Conservation (phyloP, 345 rosid genomes). For the Reutealis trisperma region DNA sequence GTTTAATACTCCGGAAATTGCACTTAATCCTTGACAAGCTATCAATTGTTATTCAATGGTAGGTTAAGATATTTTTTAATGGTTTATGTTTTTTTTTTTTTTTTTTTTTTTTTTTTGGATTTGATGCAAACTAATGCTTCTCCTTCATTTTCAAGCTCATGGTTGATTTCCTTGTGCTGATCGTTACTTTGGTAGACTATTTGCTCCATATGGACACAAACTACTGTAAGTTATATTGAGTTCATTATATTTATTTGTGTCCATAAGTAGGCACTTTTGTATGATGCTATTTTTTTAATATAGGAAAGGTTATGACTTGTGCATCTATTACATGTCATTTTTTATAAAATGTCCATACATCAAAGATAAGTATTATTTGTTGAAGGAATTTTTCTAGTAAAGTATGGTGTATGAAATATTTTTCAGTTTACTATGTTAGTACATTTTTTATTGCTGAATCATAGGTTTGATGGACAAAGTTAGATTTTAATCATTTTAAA, state of each 20-base stretch:
- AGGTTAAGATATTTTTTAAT: conserved; percentile 7
- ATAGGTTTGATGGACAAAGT: neutral
- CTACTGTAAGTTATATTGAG: conserved; percentile 42
- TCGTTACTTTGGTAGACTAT: conserved; percentile 37
- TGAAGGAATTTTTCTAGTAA: neutral
- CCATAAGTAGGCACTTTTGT: neutral
- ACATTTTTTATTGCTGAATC: neutral
- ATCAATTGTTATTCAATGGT: conserved; percentile 38
- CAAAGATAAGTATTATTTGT: neutral
- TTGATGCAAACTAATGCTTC: conserved; percentile 13
- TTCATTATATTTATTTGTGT: neutral
- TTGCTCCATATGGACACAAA: conserved; percentile 43
- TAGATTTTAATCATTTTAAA: neutral
- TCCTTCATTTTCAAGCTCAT: conserved; percentile 32
- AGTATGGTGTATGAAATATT: neutral
- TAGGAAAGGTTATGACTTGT: neutral
- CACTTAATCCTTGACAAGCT: conserved; percentile 23
- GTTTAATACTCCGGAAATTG: conserved; percentile 29
- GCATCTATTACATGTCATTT: neutral
- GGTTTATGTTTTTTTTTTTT: conserved; percentile 5
- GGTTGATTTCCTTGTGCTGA: conserved; percentile 31
- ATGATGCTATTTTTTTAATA: neutral
- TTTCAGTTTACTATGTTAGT: neutral
- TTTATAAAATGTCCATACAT: neutral
- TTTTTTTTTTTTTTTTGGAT: too few species aligned